phyloP scores from a whole-genome alignment of 805 yeast species.

The Wickerhamiella kurtzmanii region DNA sequence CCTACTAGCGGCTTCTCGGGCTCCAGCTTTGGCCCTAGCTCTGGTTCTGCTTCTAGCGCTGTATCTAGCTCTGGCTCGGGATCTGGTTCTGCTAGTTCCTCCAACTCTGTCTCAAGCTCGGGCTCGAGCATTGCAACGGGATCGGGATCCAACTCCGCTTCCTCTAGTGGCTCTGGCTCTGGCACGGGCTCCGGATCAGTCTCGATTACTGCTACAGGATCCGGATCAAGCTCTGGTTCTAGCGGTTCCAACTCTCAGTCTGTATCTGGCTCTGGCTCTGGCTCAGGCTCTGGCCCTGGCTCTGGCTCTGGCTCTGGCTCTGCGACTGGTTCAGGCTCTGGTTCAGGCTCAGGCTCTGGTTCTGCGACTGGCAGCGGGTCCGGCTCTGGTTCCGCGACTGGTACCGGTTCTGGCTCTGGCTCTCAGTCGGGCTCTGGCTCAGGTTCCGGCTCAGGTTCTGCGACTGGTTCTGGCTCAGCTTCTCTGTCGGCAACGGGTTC shows the following conservation, averaged over 20 bases:
- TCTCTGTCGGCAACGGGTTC: conserved; percentile 1
- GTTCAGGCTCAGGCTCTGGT: conserved; percentile 16
- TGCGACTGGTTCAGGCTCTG: conserved; percentile 9
- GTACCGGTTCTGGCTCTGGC: conserved; percentile 5
- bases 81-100: conserved; percentile 7
- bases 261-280: neutral
- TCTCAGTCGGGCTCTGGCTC: no score
- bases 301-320: neutral
- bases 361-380: conserved; percentile 5
- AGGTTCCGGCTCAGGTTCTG: conserved; percentile 12
- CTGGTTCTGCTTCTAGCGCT: conserved; percentile 9
- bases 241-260: no score
- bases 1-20: no score
- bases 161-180: neutral
- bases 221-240: neutral
- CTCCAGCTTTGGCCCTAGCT: conserved; percentile 14
- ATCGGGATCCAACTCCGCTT: neutral
- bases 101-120: conserved; percentile 5
- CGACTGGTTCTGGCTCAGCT: conserved; percentile 6
- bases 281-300: neutral
- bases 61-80: conserved; percentile 12
- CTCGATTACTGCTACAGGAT: conserved; percentile 1
- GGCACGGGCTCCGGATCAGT: neutral
- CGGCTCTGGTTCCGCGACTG: conserved; percentile 15
- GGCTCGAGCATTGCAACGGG: conserved; percentile 2